Evolutionary conservation across 768 basidiomycete species (phyloP).

Genomic region (Mycena maculata): DNA sequence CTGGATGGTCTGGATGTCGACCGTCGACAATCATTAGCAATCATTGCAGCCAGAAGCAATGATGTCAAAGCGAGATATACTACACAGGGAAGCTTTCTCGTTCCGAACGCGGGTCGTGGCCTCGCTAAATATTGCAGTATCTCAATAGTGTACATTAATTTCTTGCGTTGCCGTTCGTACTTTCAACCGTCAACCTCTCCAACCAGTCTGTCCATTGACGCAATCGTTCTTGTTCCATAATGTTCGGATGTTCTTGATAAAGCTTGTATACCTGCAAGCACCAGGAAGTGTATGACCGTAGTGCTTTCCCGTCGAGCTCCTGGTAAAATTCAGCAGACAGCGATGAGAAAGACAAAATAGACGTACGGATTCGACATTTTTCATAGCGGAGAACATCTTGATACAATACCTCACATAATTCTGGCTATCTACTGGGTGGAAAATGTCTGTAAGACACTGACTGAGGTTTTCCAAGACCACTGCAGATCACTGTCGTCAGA

Average conservation of each 20-base stretch:
- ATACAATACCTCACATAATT: conserved; percentile 54
- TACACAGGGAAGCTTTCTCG: neutral
- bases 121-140: too few species aligned
- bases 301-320: conserved; percentile 11
- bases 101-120: too few species aligned
- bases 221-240: conserved; percentile 4
- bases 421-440: conserved; percentile 47
- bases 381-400: conserved; percentile 64
- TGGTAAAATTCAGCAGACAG: neutral
- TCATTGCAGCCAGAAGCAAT: too few species aligned
- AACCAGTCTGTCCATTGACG: conserved; percentile 8
- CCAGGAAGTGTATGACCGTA: conserved; percentile 17
- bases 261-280: conserved; percentile 9
- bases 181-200: neutral
- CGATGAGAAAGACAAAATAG: neutral
- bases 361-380: conserved; percentile 57
- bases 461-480: conserved; percentile 61
- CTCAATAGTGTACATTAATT: neutral
- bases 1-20: too few species aligned
- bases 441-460: conserved; percentile 44
- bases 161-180: too few species aligned
- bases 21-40: too few species aligned
- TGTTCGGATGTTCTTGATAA: conserved; percentile 2
- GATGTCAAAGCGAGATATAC: neutral
- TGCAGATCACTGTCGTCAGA: conserved; percentile 37